Evolutionary conservation across 106 monocot species (phyloP), one percentile per base, ranked within the genome.

Genomic region (Cymbidium sinense): DNA sequence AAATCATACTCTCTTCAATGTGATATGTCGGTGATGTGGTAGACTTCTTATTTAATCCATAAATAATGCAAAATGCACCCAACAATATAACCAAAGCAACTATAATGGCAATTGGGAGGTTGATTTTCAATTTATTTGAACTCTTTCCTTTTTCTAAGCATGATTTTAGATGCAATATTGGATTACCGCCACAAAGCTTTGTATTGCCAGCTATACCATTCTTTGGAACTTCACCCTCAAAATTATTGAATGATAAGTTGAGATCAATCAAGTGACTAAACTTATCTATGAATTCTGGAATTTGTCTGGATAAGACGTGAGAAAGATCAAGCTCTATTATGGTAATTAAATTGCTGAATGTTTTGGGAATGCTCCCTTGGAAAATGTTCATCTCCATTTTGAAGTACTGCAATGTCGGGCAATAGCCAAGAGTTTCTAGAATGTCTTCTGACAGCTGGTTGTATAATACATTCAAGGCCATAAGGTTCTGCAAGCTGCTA

Each of bases 371-470:
- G 3, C 37, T 2, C 31, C 86, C 89, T 70, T 76, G 37, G 35
- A 89, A 86, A 35, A 70, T 39, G 79, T 89, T 89, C 3, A 23
- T 62, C 4, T 84, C 21, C 28, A 86, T 35, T 67, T 67, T 52
- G 10, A 86, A 78, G 39, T 74, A 31, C 10, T 86, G 77, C 78
- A 89, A 34, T 12, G 69, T 43, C 1, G 61, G 20, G 64, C 86
- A 89, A 15, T 39, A 8, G 17, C 75, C 81, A 37, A 89, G 31
- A 25, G 86, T 31, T 2, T 31, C 27, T 5, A 86, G 89, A 29
- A 89, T 86, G 65, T 62, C 43, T 0, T 81, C 89, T 0, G 82
- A 81, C 5, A 89, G 27, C 15, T 55, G 61, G 44, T 89, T 86
- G 37, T 65, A 36, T 43, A 77, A 79, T 15, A 89, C 7, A 76